Evolutionary conservation across 768 basidiomycete species (phyloP), one percentile per base, ranked within the genome.

Genomic region (Agrocybe pediades): DNA sequence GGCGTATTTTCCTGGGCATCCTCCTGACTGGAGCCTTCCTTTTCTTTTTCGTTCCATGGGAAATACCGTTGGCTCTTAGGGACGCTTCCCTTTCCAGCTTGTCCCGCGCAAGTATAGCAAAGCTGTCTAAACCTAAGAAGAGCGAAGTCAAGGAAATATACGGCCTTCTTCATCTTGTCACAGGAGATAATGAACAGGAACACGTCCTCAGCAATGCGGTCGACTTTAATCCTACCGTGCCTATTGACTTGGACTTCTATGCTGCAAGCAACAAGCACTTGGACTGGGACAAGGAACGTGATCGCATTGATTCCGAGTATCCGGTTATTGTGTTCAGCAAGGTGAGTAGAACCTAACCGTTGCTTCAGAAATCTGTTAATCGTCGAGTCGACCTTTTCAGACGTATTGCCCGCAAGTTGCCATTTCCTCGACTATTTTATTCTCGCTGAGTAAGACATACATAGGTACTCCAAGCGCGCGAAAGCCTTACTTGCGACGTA

Each of bases 281-380:
- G 20, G 72, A 80, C 41, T 85, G 81, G 83, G 51, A 57, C 29
- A 67, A 69, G 55, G 73, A 81, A 40, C 67, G 76, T 16, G 64
- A 63, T 40, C 62, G 61, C 19, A 60, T 91, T 43, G 71, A 79
- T 30, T 62, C 74, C 16, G 67, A 80, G 26, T 75, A 81, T 60
- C 90, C 90, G 2, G 68, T 93, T 6, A 74, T 92, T 41, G 83
- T 93, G 11, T 92, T 93, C 62, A 92, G 90, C 76, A 93, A 93
- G 77, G 88, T 86, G 50, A 26, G 76, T 68, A 19, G 5, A 11
- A 17, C 16, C 23, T n/a, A n/a, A n/a, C 19, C n/a, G 20, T 41
- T 57, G n/a, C 26, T 43, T 45, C 19, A 46, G 30, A 20, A 8
- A 46, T 39, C 29, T 27, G 25, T 44, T 54, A 20, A 40, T 26